A percentile compares a stretch with the other conserved stretches of the same genome.
Evolutionary conservation across 805 yeast species (phyloP).

Genomic region (Teunomyces lycoperdinae): DNA sequence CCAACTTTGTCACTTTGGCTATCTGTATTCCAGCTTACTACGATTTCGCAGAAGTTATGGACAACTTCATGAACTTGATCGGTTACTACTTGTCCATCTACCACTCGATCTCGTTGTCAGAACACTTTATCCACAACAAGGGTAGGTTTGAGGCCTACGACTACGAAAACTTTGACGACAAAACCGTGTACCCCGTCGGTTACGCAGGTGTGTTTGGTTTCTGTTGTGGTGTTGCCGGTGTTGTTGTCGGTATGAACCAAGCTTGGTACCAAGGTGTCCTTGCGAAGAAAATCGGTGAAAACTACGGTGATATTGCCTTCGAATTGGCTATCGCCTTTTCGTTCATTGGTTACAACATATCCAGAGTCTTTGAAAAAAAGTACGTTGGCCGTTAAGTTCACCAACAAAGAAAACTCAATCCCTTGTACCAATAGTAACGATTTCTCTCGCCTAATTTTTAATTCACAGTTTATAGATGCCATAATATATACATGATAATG

Average conservation of each 20-base stretch:
- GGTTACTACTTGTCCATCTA: slow-evolving; percentile 90
- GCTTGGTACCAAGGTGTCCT: slow-evolving; percentile 78
- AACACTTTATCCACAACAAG: slow-evolving; percentile 76
- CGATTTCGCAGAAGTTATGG: slow-evolving; percentile 68
- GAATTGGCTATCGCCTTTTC: slow-evolving; percentile 71
- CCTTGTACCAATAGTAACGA: no score
- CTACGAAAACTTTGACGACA: slow-evolving; percentile 58
- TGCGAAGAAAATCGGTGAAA: slow-evolving; percentile 56
- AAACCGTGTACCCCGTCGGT: slow-evolving; percentile 66
- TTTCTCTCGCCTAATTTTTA: neutral
- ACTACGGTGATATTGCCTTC: slow-evolving; percentile 86
- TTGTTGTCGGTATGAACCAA: slow-evolving; percentile 84
- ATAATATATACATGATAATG: slow-evolving; percentile 3
- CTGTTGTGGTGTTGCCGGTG: slow-evolving; percentile 83
- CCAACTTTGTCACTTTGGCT: slow-evolving; percentile 75
- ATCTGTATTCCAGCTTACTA: slow-evolving; percentile 88
- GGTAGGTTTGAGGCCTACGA: slow-evolving; percentile 61
- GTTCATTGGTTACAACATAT: slow-evolving; percentile 54
- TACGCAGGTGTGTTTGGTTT: slow-evolving; percentile 75
- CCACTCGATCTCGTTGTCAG: slow-evolving; percentile 70
- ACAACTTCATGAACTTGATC: slow-evolving; percentile 85
- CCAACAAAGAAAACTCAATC: neutral
- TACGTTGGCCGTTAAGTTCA: slow-evolving; percentile 48
- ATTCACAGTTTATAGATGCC: slow-evolving; percentile 1
- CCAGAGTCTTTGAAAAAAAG: slow-evolving; percentile 66